Conservation (phyloP, 495 filamentous ascomycete genomes). For the Trichocladium antarcticum region DNA sequence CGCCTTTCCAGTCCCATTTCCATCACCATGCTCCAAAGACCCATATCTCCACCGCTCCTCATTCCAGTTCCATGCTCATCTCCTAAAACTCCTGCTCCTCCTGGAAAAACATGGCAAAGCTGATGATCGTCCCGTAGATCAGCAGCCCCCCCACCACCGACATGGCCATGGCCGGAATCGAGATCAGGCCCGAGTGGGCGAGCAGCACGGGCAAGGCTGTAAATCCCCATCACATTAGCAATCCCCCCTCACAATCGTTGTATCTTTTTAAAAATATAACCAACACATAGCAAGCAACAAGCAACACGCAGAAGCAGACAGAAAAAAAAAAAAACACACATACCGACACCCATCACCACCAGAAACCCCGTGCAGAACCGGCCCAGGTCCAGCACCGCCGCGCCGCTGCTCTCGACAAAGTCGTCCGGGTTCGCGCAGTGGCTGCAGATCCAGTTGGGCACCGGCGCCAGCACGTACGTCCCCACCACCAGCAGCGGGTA, state of each 20-base stretch:
- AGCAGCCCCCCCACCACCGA: constrained; percentile 80
- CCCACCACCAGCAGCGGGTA: constrained; percentile 88
- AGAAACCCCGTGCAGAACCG: constrained; percentile 91
- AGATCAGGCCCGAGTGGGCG: constrained; percentile 72
- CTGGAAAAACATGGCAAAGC: constrained; percentile 95
- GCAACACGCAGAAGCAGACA: neutral
- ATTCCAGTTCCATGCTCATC: neutral
- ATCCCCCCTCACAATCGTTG: neutral
- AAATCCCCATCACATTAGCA: constrained; percentile 11
- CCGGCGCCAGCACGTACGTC: constrained; percentile 84
- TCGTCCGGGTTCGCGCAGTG: constrained; percentile 89
- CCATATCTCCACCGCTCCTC: neutral
- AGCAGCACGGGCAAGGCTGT: constrained; percentile 84
- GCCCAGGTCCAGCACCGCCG: constrained; percentile 77
- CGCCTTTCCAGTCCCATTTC: neutral
- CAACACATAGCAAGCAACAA: too few species aligned
- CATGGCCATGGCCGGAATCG: constrained; percentile 86
- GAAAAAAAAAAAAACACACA: constrained; percentile 42
- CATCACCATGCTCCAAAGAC: neutral
- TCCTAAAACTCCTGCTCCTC: constrained; percentile 74
- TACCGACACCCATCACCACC: constrained; percentile 97
- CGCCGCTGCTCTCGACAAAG: constrained; percentile 78
- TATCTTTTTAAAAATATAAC: too few species aligned
- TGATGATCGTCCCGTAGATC: constrained; percentile 97
- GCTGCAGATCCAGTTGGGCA: constrained; percentile 91